phyloP scores from a whole-genome alignment of 257 asterid species.

The Cynanchum wilfordii region DNA sequence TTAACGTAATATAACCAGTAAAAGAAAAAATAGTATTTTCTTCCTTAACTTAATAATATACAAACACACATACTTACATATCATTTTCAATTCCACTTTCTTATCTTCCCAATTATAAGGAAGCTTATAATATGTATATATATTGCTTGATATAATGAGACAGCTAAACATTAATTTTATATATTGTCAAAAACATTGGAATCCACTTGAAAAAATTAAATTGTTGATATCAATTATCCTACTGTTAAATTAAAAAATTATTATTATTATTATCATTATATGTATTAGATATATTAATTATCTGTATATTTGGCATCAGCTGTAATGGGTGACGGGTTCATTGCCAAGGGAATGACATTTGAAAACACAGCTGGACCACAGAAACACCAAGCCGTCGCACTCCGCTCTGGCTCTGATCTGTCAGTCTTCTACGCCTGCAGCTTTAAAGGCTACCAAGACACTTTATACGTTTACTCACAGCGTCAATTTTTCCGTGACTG shows the following conservation, averaged over 20 bases:
- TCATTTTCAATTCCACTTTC: background rate
- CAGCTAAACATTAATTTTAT: background rate
- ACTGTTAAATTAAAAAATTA: background rate
- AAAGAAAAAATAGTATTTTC: too few relatives aligned
- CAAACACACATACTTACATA: too few relatives aligned
- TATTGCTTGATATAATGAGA: background rate
- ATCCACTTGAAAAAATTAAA: background rate
- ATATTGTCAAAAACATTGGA: background rate
- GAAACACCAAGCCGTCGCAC: conserved; percentile 65
- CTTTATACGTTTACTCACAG: conserved; percentile 45
- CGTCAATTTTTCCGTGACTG: conserved; percentile 60
- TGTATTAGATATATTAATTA: too few relatives aligned
- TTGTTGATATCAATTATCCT: background rate
- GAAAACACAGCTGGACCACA: conserved; percentile 62
- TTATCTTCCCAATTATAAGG: too few relatives aligned
- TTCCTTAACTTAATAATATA: too few relatives aligned
- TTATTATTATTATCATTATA: too few relatives aligned
- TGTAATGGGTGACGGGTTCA: conserved; percentile 45
- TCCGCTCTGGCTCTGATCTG: conserved; percentile 48
- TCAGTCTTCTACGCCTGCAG: conserved; percentile 54
- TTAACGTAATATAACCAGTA: too few relatives aligned
- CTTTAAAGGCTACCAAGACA: conserved; percentile 66
- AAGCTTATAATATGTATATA: too few relatives aligned
- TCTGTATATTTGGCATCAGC: conserved; percentile 25
- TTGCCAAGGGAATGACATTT: conserved; percentile 54